phyloP scores from a whole-genome alignment of 2,329 filamentous ascomycete species.

The Drechslera avenae region DNA sequence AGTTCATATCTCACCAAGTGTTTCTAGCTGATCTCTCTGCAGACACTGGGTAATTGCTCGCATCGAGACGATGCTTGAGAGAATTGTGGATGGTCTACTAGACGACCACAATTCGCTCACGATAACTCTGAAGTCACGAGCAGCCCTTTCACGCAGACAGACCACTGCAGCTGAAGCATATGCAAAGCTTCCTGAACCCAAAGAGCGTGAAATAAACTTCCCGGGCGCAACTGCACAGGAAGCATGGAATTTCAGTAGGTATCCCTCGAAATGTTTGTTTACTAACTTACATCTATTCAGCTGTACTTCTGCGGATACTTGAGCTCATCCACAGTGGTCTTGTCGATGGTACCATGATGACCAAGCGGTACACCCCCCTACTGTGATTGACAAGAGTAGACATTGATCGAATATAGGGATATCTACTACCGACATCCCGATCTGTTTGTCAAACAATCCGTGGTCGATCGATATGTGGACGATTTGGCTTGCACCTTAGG shows the following conservation, averaged over 20 bases:
- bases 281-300: slow-evolving; percentile 41
- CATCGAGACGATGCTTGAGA: slow-evolving; percentile 62
- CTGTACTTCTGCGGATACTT: slow-evolving; percentile 61
- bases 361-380: slow-evolving; percentile 57
- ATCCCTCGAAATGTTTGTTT: not conserved
- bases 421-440: slow-evolving; percentile 79
- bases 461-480: slow-evolving; percentile 75
- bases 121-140: slow-evolving; percentile 55
- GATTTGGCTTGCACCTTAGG: slow-evolving; percentile 73
- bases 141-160: slow-evolving; percentile 28
- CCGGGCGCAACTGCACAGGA: slow-evolving; percentile 62
- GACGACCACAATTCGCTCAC: slow-evolving; percentile 53
- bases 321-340: slow-evolving; percentile 61
- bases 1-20: not conserved
- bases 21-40: slow-evolving; percentile 7
- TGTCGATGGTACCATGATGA: slow-evolving; percentile 54
- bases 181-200: slow-evolving; percentile 20
- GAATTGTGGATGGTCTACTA: slow-evolving; percentile 59
- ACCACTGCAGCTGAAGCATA: not conserved
- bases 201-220: slow-evolving; percentile 50
- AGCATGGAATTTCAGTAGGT: slow-evolving; percentile 62
- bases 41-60: slow-evolving; percentile 54
- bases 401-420: slow-evolving; percentile 59
- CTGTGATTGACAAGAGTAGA: not conserved
- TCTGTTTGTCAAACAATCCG: slow-evolving; percentile 70